Evolutionary conservation across 805 yeast genomes (phyloP), one percentile per base, ranked within the genome.

Genomic region (Candida rishiriensis): DNA sequence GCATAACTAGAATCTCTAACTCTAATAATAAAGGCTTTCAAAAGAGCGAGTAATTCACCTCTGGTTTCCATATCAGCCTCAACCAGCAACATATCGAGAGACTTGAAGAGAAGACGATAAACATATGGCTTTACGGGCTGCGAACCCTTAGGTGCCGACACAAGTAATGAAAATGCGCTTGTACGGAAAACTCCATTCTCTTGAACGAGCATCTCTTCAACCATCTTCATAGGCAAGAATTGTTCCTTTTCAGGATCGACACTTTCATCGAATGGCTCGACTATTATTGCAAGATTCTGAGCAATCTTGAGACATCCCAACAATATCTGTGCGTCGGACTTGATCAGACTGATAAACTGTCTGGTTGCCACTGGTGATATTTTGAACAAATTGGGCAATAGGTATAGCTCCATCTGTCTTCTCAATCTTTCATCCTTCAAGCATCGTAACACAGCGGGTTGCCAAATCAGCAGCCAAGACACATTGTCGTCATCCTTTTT

Each of bases 21-120:
- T 52, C 97, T 70, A 28, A 72, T 61, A 11, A 88, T 57, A 50
- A 89, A 81, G 44, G 73, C 78, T 43, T 83, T 74, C 44, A 89
- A 63, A 14, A 78, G 56, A 3, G 91, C 80, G 26, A 71, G 69
- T 41, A 86, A 78, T 38, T 78, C 81, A 50, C 81, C 82, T 56
- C 97, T 70, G 1, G 77, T 70, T 48, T 85, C 90, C 13, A 87
- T 71, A 44, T 83, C 79, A 15, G 76, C 69, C 46, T 86, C 95
- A n/a, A 75, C 69, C 45, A 84, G 73, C 48, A 82, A 71, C 3
- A 73, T 63, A 29, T 75, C 76, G 4, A 83, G 54, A 29, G 73
- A 64, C 0, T 67, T 57, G 33, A 62, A 52, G 0, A 89, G 51
- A 1, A 76, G 53, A 0, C 68, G 66, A 44, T 75, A 75, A 0